Percentiles rank a stretch among this genome's conserved stretches.
These are phyloP conservation scores for Plantago lanceolata DNA, from an alignment of 305 asterid species.

Conservation along the genomic window DNA sequence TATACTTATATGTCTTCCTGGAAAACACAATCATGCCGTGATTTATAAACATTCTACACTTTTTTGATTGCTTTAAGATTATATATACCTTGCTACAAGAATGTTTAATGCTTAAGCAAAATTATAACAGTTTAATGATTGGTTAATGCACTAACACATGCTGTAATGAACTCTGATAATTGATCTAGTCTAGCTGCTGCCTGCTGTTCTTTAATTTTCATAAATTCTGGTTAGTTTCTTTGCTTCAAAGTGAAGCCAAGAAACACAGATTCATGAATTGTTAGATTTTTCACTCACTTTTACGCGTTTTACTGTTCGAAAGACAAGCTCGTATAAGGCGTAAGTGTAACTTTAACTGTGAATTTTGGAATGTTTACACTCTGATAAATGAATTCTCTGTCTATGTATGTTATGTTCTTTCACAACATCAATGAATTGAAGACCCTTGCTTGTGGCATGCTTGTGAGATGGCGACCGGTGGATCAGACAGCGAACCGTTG, in stretches of 20 bases:
- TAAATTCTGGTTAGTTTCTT: too few relatives aligned
- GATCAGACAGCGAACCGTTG: conserved; percentile 53
- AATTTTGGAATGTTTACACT: neutral
- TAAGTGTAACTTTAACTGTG: too few relatives aligned
- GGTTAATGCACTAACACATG: neutral
- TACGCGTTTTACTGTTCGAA: too few relatives aligned
- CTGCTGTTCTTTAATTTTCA: too few relatives aligned
- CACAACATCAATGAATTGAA: neutral
- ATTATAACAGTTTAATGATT: neutral
- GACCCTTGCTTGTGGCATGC: conserved; percentile 30
- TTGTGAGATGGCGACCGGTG: conserved; percentile 33
- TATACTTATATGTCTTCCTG: neutral
- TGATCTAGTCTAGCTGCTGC: too few relatives aligned
- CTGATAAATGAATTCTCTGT: neutral
- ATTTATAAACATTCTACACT: too few relatives aligned
- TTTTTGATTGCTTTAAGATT: too few relatives aligned
- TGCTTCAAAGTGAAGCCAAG: too few relatives aligned
- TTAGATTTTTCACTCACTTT: too few relatives aligned
- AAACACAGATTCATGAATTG: too few relatives aligned
- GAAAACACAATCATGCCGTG: neutral
- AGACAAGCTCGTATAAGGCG: neutral
- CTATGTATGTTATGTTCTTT: neutral
- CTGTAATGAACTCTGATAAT: too few relatives aligned
- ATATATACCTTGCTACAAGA: too few relatives aligned
- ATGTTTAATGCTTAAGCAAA: neutral